These are phyloP conservation scores for Globisporangium paroecandrum DNA, from an alignment of 352 stramenopile species.

Conservation along the genomic window DNA sequence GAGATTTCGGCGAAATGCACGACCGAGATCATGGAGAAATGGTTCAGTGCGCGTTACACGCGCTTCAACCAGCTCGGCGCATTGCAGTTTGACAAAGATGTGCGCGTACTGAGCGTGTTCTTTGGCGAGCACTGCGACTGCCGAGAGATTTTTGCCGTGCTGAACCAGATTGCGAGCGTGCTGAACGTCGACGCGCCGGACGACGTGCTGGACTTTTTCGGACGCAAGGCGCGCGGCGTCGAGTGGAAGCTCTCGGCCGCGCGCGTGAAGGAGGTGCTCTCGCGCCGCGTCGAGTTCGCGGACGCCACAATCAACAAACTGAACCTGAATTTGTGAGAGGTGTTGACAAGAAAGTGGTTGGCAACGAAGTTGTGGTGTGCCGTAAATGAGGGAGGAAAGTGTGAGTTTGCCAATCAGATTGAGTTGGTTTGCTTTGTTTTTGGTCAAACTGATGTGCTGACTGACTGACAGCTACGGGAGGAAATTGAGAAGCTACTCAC, in stretches of 20 bases:
- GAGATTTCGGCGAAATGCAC: slow-evolving; percentile 42
- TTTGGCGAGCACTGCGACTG: slow-evolving; percentile 55
- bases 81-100: slow-evolving; percentile 85
- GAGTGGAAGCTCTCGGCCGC: slow-evolving; percentile 65
- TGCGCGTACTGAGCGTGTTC: slow-evolving; percentile 67
- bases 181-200: slow-evolving; percentile 68
- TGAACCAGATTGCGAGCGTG: slow-evolving; percentile 69
- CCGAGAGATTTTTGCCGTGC: slow-evolving; percentile 48
- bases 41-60: slow-evolving; percentile 50
- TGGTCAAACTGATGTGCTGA: neutral
- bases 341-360: neutral
- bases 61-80: slow-evolving; percentile 81
- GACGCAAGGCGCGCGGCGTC: slow-evolving; percentile 55
- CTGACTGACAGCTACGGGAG: neutral
- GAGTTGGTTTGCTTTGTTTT: neutral
- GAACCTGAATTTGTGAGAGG: slow-evolving; percentile 25
- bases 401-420: neutral
- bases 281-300: slow-evolving; percentile 74
- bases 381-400: neutral
- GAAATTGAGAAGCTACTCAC: neutral
- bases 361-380: neutral
- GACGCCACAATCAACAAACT: slow-evolving; percentile 67
- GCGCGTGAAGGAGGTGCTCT: slow-evolving; percentile 72
- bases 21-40: slow-evolving; percentile 54
- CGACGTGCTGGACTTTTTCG: slow-evolving; percentile 77